Evolutionary conservation across 2,329 filamentous ascomycete species (phyloP).

Genomic region (Fusarium mexicanum): DNA sequence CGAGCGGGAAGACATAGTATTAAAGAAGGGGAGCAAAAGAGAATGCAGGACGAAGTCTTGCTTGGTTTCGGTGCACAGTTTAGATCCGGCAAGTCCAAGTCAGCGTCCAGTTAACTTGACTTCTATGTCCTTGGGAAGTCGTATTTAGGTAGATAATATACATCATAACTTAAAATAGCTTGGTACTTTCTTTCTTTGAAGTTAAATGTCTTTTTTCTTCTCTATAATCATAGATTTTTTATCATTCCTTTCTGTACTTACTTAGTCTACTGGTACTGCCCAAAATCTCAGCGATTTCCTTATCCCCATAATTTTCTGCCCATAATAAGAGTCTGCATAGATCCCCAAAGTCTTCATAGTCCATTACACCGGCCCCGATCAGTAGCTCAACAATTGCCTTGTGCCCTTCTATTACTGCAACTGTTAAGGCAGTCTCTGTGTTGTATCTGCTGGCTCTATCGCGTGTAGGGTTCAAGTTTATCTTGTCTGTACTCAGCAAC

Average conservation of each 20-base stretch:
- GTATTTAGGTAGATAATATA: too few relatives aligned
- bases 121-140: too few relatives aligned
- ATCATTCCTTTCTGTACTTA: too few relatives aligned
- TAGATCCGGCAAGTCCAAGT: neutral
- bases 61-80: neutral
- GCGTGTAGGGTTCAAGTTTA: rapidly evolving
- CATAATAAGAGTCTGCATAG: neutral
- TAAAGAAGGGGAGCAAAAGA: neutral
- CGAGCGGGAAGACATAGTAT: neutral
- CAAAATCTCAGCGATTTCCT: rapidly evolving
- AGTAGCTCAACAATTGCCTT: neutral
- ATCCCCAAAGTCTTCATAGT: neutral
- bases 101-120: neutral
- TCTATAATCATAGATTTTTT: neutral
- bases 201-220: neutral
- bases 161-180: too few relatives aligned
- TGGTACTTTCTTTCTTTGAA: too few relatives aligned
- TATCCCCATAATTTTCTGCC: neutral
- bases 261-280: too few relatives aligned
- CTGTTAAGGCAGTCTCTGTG: neutral
- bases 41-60: neutral
- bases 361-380: neutral
- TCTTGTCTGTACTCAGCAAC: rapidly evolving
- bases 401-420: neutral
- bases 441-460: too few relatives aligned